Evolutionary conservation across 192 early-diverging fungal species (phyloP).

Genomic region (Coemansia javaensis): DNA sequence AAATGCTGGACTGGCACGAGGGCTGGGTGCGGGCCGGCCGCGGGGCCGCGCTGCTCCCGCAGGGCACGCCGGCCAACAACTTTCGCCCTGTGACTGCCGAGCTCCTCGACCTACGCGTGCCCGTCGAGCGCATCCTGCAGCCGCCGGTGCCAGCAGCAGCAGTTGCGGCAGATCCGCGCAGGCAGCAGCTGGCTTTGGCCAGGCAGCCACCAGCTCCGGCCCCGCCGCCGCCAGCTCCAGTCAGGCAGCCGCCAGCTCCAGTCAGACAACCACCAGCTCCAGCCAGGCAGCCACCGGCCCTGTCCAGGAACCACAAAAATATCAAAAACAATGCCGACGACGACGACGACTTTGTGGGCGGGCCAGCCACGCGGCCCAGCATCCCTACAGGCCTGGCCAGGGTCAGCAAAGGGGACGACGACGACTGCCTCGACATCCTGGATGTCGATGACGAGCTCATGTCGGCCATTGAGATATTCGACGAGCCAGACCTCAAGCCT

Average conservation of each 20-base stretch:
- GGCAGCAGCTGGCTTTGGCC: not conserved
- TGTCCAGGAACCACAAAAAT: no score
- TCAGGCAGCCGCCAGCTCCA: not conserved
- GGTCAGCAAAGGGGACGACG: not conserved
- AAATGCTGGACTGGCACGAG: conserved; percentile 29
- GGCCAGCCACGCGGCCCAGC: not conserved
- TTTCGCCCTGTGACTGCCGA: conserved; percentile 16
- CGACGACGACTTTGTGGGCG: conserved; percentile 30
- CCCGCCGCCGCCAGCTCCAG: not conserved
- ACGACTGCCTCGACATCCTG: conserved; percentile 7
- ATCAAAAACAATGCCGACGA: conserved; percentile 5
- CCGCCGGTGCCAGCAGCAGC: conserved; percentile 2
- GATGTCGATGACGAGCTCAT: conserved; percentile 18
- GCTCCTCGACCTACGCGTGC: conserved; percentile 27
- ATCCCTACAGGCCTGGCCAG: not conserved
- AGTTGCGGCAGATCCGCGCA: conserved; percentile 1
- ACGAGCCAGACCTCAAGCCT: conserved; percentile 1
- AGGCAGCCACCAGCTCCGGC: not conserved
- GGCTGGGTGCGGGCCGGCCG: conserved; percentile 30
- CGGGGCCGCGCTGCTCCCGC: conserved; percentile 2
- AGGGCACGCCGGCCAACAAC: not conserved
- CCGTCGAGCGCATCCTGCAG: conserved; percentile 18
- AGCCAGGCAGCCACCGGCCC: not conserved
- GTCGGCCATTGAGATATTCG: conserved; percentile 29
- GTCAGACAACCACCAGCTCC: not conserved